Conservation (phyloP, 164 flowering plant species). For the Cinnamomum chago region DNA sequence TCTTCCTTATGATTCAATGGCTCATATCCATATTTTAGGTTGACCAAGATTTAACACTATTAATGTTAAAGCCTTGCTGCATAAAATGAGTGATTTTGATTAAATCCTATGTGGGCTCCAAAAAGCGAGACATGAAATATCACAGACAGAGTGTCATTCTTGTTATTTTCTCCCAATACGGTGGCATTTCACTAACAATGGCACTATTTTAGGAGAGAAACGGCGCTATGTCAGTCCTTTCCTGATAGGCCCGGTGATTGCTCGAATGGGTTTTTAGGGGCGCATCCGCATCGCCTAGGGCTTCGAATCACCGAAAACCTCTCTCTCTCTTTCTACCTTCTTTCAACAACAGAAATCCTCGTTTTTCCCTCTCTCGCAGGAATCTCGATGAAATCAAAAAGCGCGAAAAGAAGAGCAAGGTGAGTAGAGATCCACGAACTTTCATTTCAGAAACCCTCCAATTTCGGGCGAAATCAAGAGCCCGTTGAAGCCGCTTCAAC, state of each 20-base stretch:
- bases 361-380: slow-evolving; percentile 7
- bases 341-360: slow-evolving; percentile 10
- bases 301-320: slow-evolving; percentile 19
- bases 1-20: too few species aligned
- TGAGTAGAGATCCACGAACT: neutral
- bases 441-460: too few species aligned
- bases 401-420: neutral
- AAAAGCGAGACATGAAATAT: too few species aligned
- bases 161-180: neutral
- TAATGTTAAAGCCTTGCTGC: too few species aligned
- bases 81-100: too few species aligned
- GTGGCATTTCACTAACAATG: neutral
- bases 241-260: slow-evolving; percentile 55
- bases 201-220: slow-evolving; percentile 18
- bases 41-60: too few species aligned
- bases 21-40: too few species aligned
- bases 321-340: neutral
- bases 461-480: slow-evolving; percentile 8
- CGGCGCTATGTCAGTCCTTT: slow-evolving; percentile 52
- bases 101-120: too few species aligned
- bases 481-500: slow-evolving; percentile 1
- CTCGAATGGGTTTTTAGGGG: slow-evolving; percentile 24
- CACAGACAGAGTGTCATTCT: neutral
- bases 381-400: neutral
- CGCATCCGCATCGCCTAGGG: slow-evolving; percentile 17